phyloP scores from a whole-genome alignment of 441 rosid genomes.

The Kokia cookei region DNA sequence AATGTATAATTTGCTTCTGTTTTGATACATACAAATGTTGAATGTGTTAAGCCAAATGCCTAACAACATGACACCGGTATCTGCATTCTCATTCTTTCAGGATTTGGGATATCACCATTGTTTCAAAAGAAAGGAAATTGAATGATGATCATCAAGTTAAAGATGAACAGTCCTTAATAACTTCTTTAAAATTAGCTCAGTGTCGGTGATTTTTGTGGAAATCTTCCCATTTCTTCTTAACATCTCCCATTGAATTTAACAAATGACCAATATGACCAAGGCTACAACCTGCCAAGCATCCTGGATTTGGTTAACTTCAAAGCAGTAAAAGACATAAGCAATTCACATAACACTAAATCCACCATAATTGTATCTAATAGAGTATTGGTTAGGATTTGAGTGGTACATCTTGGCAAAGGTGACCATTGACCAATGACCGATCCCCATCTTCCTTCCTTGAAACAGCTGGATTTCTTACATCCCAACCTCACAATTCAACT shows the following conservation, averaged over 20 bases:
- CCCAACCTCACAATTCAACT: neutral
- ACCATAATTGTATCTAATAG: neutral
- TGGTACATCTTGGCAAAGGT: neutral
- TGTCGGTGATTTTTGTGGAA: neutral
- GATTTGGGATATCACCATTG: neutral
- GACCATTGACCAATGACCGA: neutral
- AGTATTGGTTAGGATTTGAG: neutral
- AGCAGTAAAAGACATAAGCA: neutral
- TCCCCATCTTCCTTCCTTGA: neutral
- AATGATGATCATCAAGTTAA: too few species aligned
- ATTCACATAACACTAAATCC: neutral
- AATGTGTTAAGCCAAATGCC: neutral
- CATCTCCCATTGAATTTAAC: too few species aligned
- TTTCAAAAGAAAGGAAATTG: too few species aligned
- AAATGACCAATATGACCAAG: too few species aligned
- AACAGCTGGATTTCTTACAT: neutral
- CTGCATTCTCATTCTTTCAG: slow-evolving; percentile 1
- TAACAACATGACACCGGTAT: neutral
- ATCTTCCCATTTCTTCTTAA: neutral
- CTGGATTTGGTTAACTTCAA: neutral
- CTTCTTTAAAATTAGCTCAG: neutral
- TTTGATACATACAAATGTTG: neutral
- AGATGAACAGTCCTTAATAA: too few species aligned
- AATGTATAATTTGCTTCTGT: neutral
- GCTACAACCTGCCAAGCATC: too few species aligned